Base-by-base conservation (phyloP, 192 early-diverging fungal genomes). In the Hyaloraphidium curvatum region DNA sequence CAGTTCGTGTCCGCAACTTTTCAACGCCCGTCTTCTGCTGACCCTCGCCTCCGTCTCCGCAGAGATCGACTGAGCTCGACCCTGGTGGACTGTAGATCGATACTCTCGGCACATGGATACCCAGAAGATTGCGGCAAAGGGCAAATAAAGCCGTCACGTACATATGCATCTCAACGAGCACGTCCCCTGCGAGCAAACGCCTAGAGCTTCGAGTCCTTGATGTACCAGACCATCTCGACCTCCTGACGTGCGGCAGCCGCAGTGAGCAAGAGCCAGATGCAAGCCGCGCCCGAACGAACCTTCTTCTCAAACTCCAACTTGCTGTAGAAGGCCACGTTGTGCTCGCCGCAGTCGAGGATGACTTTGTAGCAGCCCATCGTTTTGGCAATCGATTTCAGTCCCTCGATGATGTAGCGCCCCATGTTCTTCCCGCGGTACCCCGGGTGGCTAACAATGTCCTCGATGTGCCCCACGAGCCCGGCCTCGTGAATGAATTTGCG, bases 311-410 rank as follows among this genome's bases (percentile, higher is more conserved):
- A 73, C 1, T 84, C 87, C 55, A 88, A 91, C 64, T 96, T 96
- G 59, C 82, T 72, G 66, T 96, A 96, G 57, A 96, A 96, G 13
- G 78, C 62, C 23, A 87, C 80, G 64, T 96, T 96, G 26, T 81
- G 69, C 31, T 76, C 69, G 56, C 54, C 60, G 60, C 74, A 76
- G 55, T 76, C 74, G 51, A 76, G 64, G 67, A 30, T 52, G 19
- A 62, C 37, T 0, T 96, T 96, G 73, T 96, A 96, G 73, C 92
- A 96, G 21, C 84, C 87, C 22, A 80, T 68, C 28, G 55, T 60
- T n/a, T 66, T 61, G 5, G 78, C 84, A 28, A 93, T 72, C 55
- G 82, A 63, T 57, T 80, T 77, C 7, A 96, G 71, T 55, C 88
- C 87, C 52, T 93, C 87, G 54, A 96, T 89, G 9, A 96, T 64